Base-by-base conservation (phyloP, 805 yeast species). In the Peterozyma xylosa region DNA sequence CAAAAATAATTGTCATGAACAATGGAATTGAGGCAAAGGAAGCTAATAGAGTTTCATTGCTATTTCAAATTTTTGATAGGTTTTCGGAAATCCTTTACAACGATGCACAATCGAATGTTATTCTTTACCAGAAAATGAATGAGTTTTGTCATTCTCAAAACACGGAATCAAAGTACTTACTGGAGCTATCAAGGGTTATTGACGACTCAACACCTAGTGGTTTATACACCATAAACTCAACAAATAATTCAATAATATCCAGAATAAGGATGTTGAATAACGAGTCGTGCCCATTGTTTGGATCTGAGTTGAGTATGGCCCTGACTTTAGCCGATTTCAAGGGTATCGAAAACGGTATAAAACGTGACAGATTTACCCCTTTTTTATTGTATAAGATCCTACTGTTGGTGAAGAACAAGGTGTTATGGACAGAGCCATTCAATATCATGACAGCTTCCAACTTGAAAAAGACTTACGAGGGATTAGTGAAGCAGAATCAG, bases 11-110 rank as follows among this genome's bases (percentile, higher is more conserved):
- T 14, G 18, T 36, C 30, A 30, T 38, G 7, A 42, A 42, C 30
- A 35, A 27, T 29, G 41, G 38, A 11, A 42, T 42, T 21, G 41
- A 38, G 29, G 14, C 9, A n/a, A 42, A 42, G 27, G 45, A 42
- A 34, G 9, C n/a, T 2, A 30, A 38, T 18, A 37, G 45, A 15
- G 29, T 42, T 10, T 14, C 30, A 9, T 16, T 42, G n/a, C 11
- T 38, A 9, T 42, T 37, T 18, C 11, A 33, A 18, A 11, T 33
- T 11, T 21, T 42, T 33, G 30, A 27, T 4, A 42, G 14, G 16
- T 37, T 42, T 21, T 33, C 35, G 2, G 35, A 37, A 3, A 42
- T 42, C 10, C 13, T 42, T 9, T 14, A 35, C 5, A 9, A 38
- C 18, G 37, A 37, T 32, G 15, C 29, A 21, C 10, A 16, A 11